Conservation (phyloP, 306 rosid genomes). For the Cicer cuneatum region DNA sequence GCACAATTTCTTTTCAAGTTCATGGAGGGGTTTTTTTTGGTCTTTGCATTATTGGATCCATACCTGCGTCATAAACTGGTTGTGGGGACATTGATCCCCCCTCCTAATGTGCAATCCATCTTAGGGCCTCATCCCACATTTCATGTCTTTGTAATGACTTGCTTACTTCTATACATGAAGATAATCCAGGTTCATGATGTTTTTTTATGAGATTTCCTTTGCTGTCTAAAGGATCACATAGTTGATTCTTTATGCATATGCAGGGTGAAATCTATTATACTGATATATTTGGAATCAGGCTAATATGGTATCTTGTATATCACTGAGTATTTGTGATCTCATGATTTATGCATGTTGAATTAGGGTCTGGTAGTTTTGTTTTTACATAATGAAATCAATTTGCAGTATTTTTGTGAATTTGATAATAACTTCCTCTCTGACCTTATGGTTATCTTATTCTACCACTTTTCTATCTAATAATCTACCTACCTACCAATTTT, state of each 20-base stretch:
- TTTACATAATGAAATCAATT: slow-evolving; percentile 28
- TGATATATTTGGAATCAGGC: too few species aligned
- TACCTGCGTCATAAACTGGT: too few species aligned
- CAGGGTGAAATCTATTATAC: too few species aligned
- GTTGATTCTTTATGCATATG: too few species aligned
- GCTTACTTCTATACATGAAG: neutral
- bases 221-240: too few species aligned
- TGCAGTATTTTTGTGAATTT: slow-evolving; percentile 9
- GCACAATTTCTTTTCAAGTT: too few species aligned
- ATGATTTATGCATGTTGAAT: slow-evolving; percentile 6
- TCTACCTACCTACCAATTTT: neutral
- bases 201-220: neutral
- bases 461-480: neutral
- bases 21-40: too few species aligned
- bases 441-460: slow-evolving; percentile 7
- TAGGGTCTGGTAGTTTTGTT: neutral
- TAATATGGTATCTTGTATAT: slow-evolving; percentile 4
- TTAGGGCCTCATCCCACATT: too few species aligned
- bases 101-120: too few species aligned
- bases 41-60: too few species aligned
- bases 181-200: neutral
- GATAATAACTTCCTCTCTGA: neutral
- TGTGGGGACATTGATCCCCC: too few species aligned
- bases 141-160: too few species aligned
- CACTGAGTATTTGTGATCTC: neutral